Evolutionary conservation across 108 stramenopile species (phyloP), one percentile per base, ranked within the genome.

Genomic region (Pseudonitzschia multiseries): DNA sequence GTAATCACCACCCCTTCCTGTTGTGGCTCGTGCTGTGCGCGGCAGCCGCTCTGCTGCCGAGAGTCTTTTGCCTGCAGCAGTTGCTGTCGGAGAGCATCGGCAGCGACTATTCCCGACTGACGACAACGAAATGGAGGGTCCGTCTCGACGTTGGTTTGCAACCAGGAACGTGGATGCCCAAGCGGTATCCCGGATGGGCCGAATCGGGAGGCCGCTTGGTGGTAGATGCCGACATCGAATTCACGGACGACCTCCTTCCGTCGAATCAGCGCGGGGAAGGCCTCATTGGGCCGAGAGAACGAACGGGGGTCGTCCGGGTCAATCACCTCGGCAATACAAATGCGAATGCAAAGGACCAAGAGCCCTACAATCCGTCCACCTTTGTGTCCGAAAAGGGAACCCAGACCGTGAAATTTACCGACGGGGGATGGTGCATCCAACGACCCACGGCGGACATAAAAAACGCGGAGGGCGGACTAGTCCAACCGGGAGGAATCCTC

Each of bases 151-250:
- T 77, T 8, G 76, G 76, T 8, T 51, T 77, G 50, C 70, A 77
- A 32, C 77, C 71, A 13, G 77, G 71, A 31, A 78, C 77, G 14
- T 78, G 71, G 71, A 72, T 78, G 77, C 77, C 71, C 32, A 78
- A 67, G 40, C 57, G 71, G 8, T 78, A 70, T 60, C 77, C 77
- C 0, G 77, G 77, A 17, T 78, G 71, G 77, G 77, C 76, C n/a
- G 76, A 77, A 57, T 77, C 76, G 27, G 76, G 76, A 12, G 69
- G 70, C 22, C 69, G 76, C 17, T 36, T 77, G 26, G 60, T 57
- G 14, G 28, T 77, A 10, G 70, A 77, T 32, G 56, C 70, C 24
- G 43, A 0, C 0, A 62, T 77, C 20, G 61, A 77, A 64, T 77
- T 77, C 48, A 77, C 76, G 9, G 61, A 70, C 57, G 76, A 36